Evolutionary conservation across 352 stramenopile genomes (phyloP).

Genomic region (Phytophthora fragariaefolia): DNA sequence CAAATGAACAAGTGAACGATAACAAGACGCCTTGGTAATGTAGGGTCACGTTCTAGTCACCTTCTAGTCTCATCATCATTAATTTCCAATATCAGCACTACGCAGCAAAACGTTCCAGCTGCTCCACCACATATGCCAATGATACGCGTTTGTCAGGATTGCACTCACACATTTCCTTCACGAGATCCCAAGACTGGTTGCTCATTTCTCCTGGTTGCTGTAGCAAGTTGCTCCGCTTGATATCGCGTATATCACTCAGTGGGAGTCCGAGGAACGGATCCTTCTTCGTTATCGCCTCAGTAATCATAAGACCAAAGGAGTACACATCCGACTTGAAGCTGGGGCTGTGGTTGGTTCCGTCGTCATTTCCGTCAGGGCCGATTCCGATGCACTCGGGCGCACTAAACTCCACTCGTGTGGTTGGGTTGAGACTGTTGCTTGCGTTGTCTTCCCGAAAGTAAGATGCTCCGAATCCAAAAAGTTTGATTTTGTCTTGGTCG

Average conservation of each 20-base stretch:
- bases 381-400: conserved; percentile 35
- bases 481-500: conserved; percentile 26
- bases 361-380: background rate
- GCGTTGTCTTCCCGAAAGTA: conserved; percentile 32
- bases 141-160: background rate
- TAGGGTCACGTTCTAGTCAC: no score
- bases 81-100: no score
- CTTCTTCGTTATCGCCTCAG: conserved; percentile 20
- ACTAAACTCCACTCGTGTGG: conserved; percentile 26
- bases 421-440: conserved; percentile 25
- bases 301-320: conserved; percentile 40
- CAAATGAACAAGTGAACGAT: conserved; percentile 38
- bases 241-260: background rate
- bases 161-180: background rate
- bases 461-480: conserved; percentile 44
- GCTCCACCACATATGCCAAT: background rate
- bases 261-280: background rate
- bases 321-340: conserved; percentile 46
- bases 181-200: conserved; percentile 13
- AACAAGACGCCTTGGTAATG: conserved; percentile 35
- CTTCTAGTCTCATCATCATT: no score
- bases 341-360: conserved; percentile 7
- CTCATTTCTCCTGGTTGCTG: conserved; percentile 1
- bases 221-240: conserved; percentile 7
- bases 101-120: background rate